Percentiles rank a stretch among this genome's conserved stretches.
phyloP scores from a whole-genome alignment of 768 basidiomycete genomes.

The Phylloporus rhodoxanthus region DNA sequence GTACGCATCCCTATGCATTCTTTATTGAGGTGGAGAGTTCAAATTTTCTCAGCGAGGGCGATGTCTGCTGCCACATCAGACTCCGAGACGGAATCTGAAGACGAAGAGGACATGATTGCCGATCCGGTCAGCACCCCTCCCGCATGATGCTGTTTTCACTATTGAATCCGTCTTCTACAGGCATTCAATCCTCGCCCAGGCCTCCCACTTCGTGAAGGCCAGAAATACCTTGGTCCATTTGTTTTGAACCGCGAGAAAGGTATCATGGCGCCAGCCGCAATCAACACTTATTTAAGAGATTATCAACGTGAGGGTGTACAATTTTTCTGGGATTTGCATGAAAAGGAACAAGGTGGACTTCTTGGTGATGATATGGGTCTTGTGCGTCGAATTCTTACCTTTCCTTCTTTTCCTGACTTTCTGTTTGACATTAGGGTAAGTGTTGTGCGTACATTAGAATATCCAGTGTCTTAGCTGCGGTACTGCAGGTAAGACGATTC shows the following conservation, averaged over 20 bases:
- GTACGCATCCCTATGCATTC: conserved; percentile 18
- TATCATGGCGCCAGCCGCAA: conserved; percentile 55
- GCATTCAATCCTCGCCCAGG: conserved; percentile 45
- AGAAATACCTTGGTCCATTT: conserved; percentile 40
- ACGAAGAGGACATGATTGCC: conserved; percentile 28
- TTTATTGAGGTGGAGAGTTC: neutral
- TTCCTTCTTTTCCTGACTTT: neutral
- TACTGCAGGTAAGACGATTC: conserved; percentile 82
- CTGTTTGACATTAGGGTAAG: conserved; percentile 22
- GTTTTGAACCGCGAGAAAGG: conserved; percentile 43
- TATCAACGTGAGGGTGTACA: conserved; percentile 85
- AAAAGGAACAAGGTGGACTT: conserved; percentile 64
- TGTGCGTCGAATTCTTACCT: conserved; percentile 31
- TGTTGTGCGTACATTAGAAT: neutral
- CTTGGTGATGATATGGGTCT: conserved; percentile 97
- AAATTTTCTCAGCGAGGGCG: neutral
- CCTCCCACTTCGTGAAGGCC: conserved; percentile 44
- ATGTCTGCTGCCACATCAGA: conserved; percentile 9
- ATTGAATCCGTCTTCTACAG: conserved; percentile 22
- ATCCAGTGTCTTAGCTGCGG: conserved; percentile 4
- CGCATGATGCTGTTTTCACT: neutral
- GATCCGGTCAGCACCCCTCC: conserved; percentile 25
- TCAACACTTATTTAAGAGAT: conserved; percentile 82
- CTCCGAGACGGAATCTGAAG: conserved; percentile 45
- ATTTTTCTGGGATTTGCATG: conserved; percentile 76